Percentiles rank a stretch among this genome's conserved stretches.
Conservation (phyloP, 768 basidiomycete genomes). For the Pulveroboletus frians region DNA sequence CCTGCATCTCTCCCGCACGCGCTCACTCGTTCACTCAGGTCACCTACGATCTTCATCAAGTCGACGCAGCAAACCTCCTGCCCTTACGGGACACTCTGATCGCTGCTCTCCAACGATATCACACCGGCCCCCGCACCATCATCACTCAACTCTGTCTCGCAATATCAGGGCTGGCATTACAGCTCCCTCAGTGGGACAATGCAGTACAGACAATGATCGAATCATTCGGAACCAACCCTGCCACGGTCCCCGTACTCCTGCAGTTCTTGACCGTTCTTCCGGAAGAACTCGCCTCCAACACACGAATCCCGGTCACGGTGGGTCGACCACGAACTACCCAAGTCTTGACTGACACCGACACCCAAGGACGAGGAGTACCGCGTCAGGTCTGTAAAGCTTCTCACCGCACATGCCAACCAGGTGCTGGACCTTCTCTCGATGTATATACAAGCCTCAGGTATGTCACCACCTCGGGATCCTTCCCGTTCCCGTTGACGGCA, state of each 20-base stretch:
- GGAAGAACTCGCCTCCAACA: conserved; percentile 81
- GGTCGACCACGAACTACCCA: conserved; percentile 29
- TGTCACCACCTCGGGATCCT: conserved; percentile 19
- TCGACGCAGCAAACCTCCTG: conserved; percentile 64
- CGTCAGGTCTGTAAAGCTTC: conserved; percentile 53
- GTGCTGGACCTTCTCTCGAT: conserved; percentile 76
- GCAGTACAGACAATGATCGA: conserved; percentile 79
- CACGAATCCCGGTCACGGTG: conserved; percentile 84
- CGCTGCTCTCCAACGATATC: conserved; percentile 65
- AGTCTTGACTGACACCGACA: conserved; percentile 7
- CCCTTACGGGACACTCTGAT: conserved; percentile 87
- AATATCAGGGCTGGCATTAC: conserved; percentile 84
- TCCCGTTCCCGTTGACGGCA: background rate
- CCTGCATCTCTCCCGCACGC: conserved; percentile 11
- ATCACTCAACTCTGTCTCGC: conserved; percentile 88
- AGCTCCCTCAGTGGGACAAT: conserved; percentile 81
- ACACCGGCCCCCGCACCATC: conserved; percentile 74
- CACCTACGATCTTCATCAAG: conserved; percentile 89
- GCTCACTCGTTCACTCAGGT: conserved; percentile 56
- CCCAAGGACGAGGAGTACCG: conserved; percentile 70
- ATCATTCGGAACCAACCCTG: conserved; percentile 77
- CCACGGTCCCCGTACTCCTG: conserved; percentile 75
- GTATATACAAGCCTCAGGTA: conserved; percentile 87
- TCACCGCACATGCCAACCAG: conserved; percentile 63
- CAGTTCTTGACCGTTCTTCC: conserved; percentile 90